phyloP scores from a whole-genome alignment of 2,329 filamentous ascomycete species.

The Alternaria consortialis region DNA sequence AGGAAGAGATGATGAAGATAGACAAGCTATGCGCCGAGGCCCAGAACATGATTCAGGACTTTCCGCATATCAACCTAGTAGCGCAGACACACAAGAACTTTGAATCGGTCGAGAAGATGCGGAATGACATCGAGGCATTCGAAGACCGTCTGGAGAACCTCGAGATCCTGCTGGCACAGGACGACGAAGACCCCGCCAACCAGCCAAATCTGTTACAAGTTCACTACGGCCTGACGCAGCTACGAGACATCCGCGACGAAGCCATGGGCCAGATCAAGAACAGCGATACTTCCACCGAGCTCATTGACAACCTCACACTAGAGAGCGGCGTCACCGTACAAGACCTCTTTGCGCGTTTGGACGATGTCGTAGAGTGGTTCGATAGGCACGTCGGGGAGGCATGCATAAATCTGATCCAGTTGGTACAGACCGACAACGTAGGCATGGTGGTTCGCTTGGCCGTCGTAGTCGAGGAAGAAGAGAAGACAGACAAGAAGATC shows the following conservation, averaged over 20 bases:
- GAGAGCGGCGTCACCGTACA: slow-evolving; percentile 78
- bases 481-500: slow-evolving; percentile 93
- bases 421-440: slow-evolving; percentile 86
- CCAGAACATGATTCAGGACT: slow-evolving; percentile 97
- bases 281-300: slow-evolving; percentile 88
- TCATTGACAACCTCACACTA: slow-evolving; percentile 76
- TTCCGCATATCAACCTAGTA: slow-evolving; percentile 88
- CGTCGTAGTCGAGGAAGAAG: slow-evolving; percentile 91
- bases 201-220: slow-evolving; percentile 91
- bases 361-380: slow-evolving; percentile 91
- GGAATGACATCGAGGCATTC: slow-evolving; percentile 87
- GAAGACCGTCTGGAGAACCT: slow-evolving; percentile 78
- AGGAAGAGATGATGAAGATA: slow-evolving; percentile 98
- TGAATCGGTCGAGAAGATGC: slow-evolving; percentile 91
- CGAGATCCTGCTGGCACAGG: slow-evolving; percentile 79
- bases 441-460: slow-evolving; percentile 90
- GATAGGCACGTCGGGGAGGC: slow-evolving; percentile 92
- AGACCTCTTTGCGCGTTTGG: slow-evolving; percentile 87
- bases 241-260: slow-evolving; percentile 94
- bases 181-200: slow-evolving; percentile 85
- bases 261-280: slow-evolving; percentile 92
- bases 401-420: slow-evolving; percentile 86
- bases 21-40: slow-evolving; percentile 97
- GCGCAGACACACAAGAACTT: slow-evolving; percentile 98
- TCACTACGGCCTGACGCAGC: slow-evolving; percentile 89